Conservation (phyloP, 305 asterid genomes). For the Caryopteris hybrid region DNA sequence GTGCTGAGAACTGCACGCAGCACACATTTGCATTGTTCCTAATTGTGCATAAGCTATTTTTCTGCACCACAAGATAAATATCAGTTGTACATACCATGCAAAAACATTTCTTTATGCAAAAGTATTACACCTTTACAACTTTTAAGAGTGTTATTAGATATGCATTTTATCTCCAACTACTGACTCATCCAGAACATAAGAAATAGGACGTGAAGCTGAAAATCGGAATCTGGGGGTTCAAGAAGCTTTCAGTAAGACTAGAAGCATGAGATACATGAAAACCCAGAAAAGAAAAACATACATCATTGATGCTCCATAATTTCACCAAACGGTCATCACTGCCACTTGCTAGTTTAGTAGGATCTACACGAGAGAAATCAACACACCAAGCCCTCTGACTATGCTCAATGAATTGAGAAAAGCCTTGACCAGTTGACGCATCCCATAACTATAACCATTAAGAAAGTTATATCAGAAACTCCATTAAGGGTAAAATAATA, state of each 20-base stretch:
- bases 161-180: constrained; percentile 3
- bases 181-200: constrained; percentile 9
- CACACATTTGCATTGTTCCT: constrained; percentile 88
- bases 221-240: neutral
- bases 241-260: neutral
- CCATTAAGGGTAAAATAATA: constrained; percentile 22
- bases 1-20: constrained; percentile 81
- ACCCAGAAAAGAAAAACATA: constrained; percentile 26
- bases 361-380: constrained; percentile 82
- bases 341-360: constrained; percentile 82
- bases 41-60: constrained; percentile 78
- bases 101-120: neutral
- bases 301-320: constrained; percentile 89
- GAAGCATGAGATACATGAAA: constrained; percentile 8
- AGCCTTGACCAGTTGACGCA: constrained; percentile 72
- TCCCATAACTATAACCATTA: constrained; percentile 85
- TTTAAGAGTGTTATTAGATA: neutral
- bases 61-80: constrained; percentile 53
- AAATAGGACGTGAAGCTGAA: constrained; percentile 12
- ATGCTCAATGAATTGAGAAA: constrained; percentile 64
- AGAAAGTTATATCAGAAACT: constrained; percentile 18
- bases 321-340: constrained; percentile 91
- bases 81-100: constrained; percentile 1
- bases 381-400: constrained; percentile 94
- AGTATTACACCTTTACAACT: neutral